Evolutionary conservation across 2,329 filamentous ascomycete species (phyloP).

Genomic region (Scortechinia acanthostroma): DNA sequence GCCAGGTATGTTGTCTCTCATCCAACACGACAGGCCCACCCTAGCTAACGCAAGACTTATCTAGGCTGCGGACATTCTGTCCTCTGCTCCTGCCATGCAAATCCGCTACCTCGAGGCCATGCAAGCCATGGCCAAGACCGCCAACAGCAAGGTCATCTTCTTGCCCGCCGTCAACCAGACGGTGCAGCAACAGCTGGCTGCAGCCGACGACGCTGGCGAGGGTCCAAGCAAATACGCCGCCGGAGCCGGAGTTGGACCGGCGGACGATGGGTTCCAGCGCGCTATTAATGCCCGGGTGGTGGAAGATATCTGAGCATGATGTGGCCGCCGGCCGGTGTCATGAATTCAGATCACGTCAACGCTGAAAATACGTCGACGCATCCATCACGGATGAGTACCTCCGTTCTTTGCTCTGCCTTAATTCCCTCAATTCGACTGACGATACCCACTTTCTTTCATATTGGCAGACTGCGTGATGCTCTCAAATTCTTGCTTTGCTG

Average conservation of each 20-base stretch:
- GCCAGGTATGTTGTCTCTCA: constrained; percentile 25
- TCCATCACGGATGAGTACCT: too few species aligned
- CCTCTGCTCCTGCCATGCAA: constrained; percentile 91
- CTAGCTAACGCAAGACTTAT: too few species aligned
- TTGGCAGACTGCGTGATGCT: too few species aligned
- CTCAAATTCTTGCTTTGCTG: too few species aligned
- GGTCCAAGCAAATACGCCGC: constrained; percentile 40
- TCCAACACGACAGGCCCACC: constrained; percentile 23
- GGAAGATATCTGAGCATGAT: constrained; percentile 78
- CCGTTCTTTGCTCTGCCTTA: too few species aligned
- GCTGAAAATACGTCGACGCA: too few species aligned
- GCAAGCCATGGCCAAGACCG: constrained; percentile 95
- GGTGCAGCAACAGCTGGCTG: constrained; percentile 40
- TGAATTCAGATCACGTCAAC: too few species aligned
- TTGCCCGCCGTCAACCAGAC: constrained; percentile 61
- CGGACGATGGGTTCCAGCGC: constrained; percentile 62
- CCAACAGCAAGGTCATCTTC: constrained; percentile 84
- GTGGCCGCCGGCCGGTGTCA: too few species aligned
- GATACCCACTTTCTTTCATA: too few species aligned
- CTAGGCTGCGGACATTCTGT: constrained; percentile 91
- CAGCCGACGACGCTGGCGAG: constrained; percentile 41
- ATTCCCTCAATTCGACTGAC: too few species aligned
- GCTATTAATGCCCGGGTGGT: constrained; percentile 77
- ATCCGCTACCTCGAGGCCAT: constrained; percentile 96
- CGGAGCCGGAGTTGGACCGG: constrained; percentile 45